A percentile compares a stretch with the other conserved stretches of the same genome.
These are phyloP conservation scores for Pezicula neosporulosa DNA, from an alignment of 2,329 filamentous ascomycete genomes.

Conservation along the genomic window DNA sequence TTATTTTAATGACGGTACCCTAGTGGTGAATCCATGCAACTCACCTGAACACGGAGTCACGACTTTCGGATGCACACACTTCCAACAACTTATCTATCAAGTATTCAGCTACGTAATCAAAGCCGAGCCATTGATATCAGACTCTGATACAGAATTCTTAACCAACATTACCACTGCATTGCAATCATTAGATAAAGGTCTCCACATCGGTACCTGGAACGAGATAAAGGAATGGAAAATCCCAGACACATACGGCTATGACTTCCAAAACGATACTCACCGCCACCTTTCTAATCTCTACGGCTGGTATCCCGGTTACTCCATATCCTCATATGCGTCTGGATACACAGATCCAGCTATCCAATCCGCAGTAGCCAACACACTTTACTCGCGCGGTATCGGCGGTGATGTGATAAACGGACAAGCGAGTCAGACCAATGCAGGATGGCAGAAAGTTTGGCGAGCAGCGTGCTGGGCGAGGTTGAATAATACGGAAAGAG, in stretches of 20 bases:
- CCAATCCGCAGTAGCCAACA: conserved; percentile 40
- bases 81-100: conserved; percentile 46
- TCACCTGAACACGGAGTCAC: conserved; percentile 54
- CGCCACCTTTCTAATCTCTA: conserved; percentile 53
- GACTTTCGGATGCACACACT: conserved; percentile 51
- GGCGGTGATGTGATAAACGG: conserved; percentile 34
- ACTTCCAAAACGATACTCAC: conserved; percentile 41
- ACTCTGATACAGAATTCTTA: conserved; percentile 28
- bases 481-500: conserved; percentile 45
- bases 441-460: conserved; percentile 58
- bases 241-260: conserved; percentile 26
- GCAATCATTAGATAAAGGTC: conserved; percentile 44
- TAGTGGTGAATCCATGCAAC: conserved; percentile 56
- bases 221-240: conserved; percentile 50
- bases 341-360: conserved; percentile 41
- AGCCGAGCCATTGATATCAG: conserved; percentile 1
- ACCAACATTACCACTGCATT: conserved; percentile 37
- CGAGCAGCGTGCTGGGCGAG: conserved; percentile 52
- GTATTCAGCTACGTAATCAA: conserved; percentile 9
- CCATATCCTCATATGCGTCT: conserved; percentile 38
- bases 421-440: conserved; percentile 36
- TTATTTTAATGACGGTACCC: conserved; percentile 45
- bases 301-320: conserved; percentile 53
- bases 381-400: conserved; percentile 41
- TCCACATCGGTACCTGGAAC: conserved; percentile 40